These are phyloP conservation scores for Bimuria novae-zelandiae DNA, from an alignment of 2,329 filamentous ascomycete species.

Conservation along the genomic window DNA sequence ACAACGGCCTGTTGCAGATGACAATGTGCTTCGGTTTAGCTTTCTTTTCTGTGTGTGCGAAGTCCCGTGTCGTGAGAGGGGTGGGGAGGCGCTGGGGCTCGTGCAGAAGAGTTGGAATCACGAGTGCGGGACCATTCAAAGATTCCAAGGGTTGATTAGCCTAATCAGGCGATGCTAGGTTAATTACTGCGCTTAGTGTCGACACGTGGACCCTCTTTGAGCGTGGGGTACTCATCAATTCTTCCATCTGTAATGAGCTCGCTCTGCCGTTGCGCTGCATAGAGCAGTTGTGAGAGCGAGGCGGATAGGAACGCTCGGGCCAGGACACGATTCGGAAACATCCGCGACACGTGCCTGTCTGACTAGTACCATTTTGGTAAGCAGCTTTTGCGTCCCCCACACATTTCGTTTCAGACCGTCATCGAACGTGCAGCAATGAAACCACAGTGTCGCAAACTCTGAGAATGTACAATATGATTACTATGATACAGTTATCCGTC, in stretches of 20 bases:
- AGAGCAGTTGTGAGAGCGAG: neutral
- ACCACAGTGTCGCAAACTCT: neutral
- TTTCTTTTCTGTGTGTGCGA: neutral
- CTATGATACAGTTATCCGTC: conserved; percentile 19
- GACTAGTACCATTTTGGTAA: neutral
- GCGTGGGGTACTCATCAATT: neutral
- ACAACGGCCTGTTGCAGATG: neutral
- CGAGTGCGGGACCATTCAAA: conserved; percentile 12
- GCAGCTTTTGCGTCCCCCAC: neutral
- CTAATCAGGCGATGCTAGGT: conserved; percentile 36
- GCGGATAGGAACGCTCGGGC: neutral
- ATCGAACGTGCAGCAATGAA: neutral
- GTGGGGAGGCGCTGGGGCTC: neutral
- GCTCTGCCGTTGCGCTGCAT: too few relatives aligned
- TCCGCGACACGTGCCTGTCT: neutral
- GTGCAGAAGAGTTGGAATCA: neutral
- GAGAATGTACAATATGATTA: conserved; percentile 14
- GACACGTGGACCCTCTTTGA: neutral
- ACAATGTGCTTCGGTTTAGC: neutral
- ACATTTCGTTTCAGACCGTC: neutral
- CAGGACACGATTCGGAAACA: neutral
- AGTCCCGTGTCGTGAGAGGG: neutral
- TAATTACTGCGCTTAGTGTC: conserved; percentile 28
- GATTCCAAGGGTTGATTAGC: conserved; percentile 40
- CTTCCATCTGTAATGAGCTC: too few relatives aligned